These are phyloP conservation scores for Lodderomyces beijingensis DNA, from an alignment of 1,139 yeast species.

Conservation along the genomic window DNA sequence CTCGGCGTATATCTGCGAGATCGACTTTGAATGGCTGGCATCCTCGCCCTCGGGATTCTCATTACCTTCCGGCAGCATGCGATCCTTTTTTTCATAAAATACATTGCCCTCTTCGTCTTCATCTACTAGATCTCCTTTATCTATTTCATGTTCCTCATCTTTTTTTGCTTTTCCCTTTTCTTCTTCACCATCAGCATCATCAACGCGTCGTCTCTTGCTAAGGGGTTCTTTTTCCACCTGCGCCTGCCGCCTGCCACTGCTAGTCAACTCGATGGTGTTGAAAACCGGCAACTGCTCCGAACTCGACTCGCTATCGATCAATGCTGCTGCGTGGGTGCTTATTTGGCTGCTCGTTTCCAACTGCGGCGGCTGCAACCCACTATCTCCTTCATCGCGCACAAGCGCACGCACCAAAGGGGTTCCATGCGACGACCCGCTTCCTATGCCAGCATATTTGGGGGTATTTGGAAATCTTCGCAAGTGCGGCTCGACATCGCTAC, in stretches of 20 bases:
- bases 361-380: constrained; percentile 34
- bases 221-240: constrained; percentile 5
- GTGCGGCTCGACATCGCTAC: constrained; percentile 18
- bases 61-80: too few species aligned
- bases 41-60: constrained; percentile 7
- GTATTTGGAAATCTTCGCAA: constrained; percentile 49
- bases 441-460: constrained; percentile 32
- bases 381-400: constrained; percentile 26
- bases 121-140: neutral
- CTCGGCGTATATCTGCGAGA: constrained; percentile 31
- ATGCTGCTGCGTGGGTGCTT: neutral
- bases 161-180: constrained; percentile 4
- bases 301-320: constrained; percentile 9
- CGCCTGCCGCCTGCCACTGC: constrained; percentile 6
- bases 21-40: constrained; percentile 21
- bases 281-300: constrained; percentile 21
- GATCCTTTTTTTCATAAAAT: too few species aligned
- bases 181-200: constrained; percentile 22
- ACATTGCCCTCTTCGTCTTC: constrained; percentile 1
- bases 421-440: constrained; percentile 11
- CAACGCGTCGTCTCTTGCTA: constrained; percentile 11
- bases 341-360: constrained; percentile 1
- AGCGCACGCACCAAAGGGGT: constrained; percentile 15
- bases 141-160: neutral
- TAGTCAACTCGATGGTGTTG: constrained; percentile 20